Base-by-base conservation (phyloP, 2,329 filamentous ascomycete genomes). In the Calcarisporium arbuscula region DNA sequence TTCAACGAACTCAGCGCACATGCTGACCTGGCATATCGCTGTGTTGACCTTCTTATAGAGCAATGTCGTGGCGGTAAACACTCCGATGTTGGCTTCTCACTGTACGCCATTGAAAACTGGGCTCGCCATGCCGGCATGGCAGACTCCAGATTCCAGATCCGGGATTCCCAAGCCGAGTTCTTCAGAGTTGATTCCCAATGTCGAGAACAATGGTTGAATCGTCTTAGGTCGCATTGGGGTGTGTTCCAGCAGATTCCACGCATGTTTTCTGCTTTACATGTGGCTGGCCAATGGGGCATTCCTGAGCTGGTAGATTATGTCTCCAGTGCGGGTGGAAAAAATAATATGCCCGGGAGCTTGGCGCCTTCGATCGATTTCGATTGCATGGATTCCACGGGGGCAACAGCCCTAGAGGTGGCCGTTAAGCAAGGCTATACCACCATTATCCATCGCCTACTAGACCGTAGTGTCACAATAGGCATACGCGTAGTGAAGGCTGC, bases 201-300 rank as follows among this genome's bases (percentile, higher is more conserved):
- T n/a, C n/a, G n/a, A n/a, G n/a, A n/a, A n/a, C n/a, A n/a, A n/a
- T n/a, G n/a, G n/a, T n/a, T n/a, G n/a, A n/a, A n/a, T n/a, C n/a
- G n/a, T n/a, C n/a, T n/a, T n/a, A n/a, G n/a, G n/a, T n/a, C n/a
- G n/a, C n/a, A n/a, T n/a, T n/a, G n/a, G n/a, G 20, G 18, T 6
- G 14, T 16, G 21, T 15, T 21, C 38, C 39, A 10, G 35, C 28
- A 5, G 17, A 14, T 32, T 16, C 19, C 14, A 21, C 19, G 19
- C 6, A 5, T 10, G 5, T 38, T 38, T 14, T 38, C 35, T 14
- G 17, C 39, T 18, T 27, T 43, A 17, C 38, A 41, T 30, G 27
- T 43, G 18, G 41, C 41, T 23, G 41, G 16, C 19, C 16, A n/a
- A 4, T 41, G 35, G 38, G 38, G 35, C 6, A 38, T 43, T 22